Evolutionary conservation across 2,329 filamentous ascomycete genomes (phyloP), one percentile per base, ranked within the genome.

Genomic region (Colletotrichum lindemuthianum): DNA sequence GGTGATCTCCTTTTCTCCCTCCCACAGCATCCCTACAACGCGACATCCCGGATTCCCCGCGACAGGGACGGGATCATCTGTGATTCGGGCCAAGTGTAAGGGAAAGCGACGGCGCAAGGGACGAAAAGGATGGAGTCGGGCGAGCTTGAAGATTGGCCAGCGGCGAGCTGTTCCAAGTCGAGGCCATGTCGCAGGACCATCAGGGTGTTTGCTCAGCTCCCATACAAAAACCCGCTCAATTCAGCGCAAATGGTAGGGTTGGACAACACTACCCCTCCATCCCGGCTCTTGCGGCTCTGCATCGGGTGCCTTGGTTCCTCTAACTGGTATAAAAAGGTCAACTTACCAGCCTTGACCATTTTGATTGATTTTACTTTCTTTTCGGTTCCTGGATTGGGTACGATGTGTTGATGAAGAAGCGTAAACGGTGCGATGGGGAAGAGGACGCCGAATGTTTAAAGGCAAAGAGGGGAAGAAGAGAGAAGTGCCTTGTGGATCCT

Each of bases 321-420:
- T 59, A 66, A 67, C 52, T 52, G 57, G 52, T 68, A 70, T 67
- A 68, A 69, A 68, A 69, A 60, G 70, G 58, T 33, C 55, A 68
- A 88, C 91, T 77, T 88, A 97, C 93, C 92, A 84, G 95, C 94
- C 88, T 97, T 97, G 86, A 97, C 94, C 94, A 97, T 97, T 89
- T 89, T 97, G 91, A 84, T n/a, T 82, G 84, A 82, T 72, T 84
- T 44, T 81, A 75, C 70, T 74, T 39, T 73, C 76, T 63, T 71
- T 72, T 65, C 67, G 64, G 67, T 67, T 63, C 69, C 52, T 60
- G 63, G 52, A 57, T 32, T 53, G 44, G 44, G 43, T 56, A 32
- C 1, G 40, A 59, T 60, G 65, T 60, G 50, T 32, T 57, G 54
- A 48, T 43, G 37, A 51, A 16, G 59, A 43, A 64, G 48, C 13